phyloP scores from a whole-genome alignment of 768 basidiomycete genomes.

The Symmetrospora coprosmae region DNA sequence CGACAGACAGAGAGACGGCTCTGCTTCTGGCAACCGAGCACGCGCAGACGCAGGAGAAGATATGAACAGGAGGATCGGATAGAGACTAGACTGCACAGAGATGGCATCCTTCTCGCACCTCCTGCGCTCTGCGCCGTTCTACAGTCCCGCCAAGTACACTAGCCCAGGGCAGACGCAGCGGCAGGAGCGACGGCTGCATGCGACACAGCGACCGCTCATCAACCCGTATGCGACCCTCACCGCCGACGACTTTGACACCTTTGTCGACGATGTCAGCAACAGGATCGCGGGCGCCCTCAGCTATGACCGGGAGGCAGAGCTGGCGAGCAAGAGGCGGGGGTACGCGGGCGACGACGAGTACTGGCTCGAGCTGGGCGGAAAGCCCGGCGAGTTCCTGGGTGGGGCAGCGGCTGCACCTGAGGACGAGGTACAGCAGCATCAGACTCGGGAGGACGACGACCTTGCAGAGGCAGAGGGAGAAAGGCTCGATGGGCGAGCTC shows the following conservation, averaged over 20 bases:
- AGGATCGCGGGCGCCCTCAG: slow-evolving; percentile 3
- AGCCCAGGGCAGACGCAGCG: not conserved
- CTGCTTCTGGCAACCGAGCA: too few species aligned
- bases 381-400: slow-evolving; percentile 16
- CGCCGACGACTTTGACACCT: slow-evolving; percentile 6
- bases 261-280: slow-evolving; percentile 4
- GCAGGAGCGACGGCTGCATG: not conserved
- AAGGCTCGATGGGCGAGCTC: too few species aligned
- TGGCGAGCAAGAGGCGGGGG: not conserved
- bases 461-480: too few species aligned
- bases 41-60: too few species aligned
- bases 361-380: slow-evolving; percentile 16
- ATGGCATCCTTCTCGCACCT: slow-evolving; percentile 14
- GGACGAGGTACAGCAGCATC: too few species aligned
- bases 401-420: too few species aligned
- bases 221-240: slow-evolving; percentile 9
- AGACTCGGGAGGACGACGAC: too few species aligned
- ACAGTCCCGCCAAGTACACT: slow-evolving; percentile 6
- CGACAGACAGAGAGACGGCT: too few species aligned
- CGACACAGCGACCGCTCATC: slow-evolving; percentile 1
- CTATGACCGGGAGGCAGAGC: not conserved
- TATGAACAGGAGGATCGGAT: too few species aligned
- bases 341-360: slow-evolving; percentile 18
- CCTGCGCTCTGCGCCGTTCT: slow-evolving; percentile 10
- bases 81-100: too few species aligned